Conservation (phyloP, 495 filamentous ascomycete species). For the Penicillium desertorum region DNA sequence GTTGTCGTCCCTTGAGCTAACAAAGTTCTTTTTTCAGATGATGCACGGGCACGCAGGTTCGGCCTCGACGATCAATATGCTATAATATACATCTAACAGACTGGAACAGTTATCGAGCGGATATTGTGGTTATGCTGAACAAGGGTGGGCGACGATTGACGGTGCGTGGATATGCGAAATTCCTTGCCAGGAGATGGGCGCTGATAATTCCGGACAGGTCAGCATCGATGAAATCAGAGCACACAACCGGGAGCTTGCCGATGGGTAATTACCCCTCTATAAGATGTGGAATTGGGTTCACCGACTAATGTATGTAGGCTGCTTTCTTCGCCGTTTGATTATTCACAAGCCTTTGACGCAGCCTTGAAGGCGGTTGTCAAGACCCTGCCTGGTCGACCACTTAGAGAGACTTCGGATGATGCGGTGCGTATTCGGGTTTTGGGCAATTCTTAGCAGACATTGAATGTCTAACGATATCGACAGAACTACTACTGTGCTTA, state of each 20-base stretch:
- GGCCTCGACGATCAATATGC: not conserved
- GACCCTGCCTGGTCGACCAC: slow-evolving; percentile 65
- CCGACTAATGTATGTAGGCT: slow-evolving; percentile 46
- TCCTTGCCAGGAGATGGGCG: slow-evolving; percentile 1
- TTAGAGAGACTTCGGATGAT: slow-evolving; percentile 60
- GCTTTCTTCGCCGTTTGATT: slow-evolving; percentile 84
- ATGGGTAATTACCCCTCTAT: slow-evolving; percentile 55
- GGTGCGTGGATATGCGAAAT: slow-evolving; percentile 36
- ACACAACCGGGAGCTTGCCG: slow-evolving; percentile 84
- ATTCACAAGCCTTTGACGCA: slow-evolving; percentile 77
- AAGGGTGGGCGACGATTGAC: slow-evolving; percentile 71
- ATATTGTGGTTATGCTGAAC: slow-evolving; percentile 91
- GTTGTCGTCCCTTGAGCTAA: slow-evolving; percentile 20
- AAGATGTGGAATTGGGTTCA: not conserved
- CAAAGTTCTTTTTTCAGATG: slow-evolving; percentile 30
- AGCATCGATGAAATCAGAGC: slow-evolving; percentile 93
- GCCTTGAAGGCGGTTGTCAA: slow-evolving; percentile 86
- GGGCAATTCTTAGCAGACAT: not conserved
- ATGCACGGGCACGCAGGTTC: slow-evolving; percentile 60
- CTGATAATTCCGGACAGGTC: slow-evolving; percentile 55
- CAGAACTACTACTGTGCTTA: slow-evolving; percentile 91
- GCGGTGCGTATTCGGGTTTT: slow-evolving; percentile 42
- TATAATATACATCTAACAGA: slow-evolving; percentile 20
- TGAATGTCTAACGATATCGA: slow-evolving; percentile 14
- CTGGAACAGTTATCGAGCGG: slow-evolving; percentile 65